These are phyloP conservation scores for Talaromyces sp. DNA, from an alignment of 2,329 filamentous ascomycete species.

Conservation along the genomic window DNA sequence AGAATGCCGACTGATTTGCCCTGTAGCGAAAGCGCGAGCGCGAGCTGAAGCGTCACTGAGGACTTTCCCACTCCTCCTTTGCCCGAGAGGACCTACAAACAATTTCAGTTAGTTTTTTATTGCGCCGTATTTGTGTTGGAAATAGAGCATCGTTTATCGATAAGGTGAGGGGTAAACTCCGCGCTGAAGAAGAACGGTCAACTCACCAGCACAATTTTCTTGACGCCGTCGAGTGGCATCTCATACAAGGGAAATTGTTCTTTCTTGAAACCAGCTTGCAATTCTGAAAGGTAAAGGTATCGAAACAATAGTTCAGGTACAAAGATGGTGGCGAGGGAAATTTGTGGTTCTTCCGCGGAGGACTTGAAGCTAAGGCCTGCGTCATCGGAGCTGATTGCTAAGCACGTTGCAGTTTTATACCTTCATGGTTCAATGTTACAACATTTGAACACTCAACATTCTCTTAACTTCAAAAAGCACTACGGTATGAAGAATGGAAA, in stretches of 20 bases:
- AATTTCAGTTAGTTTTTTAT: slow-evolving; percentile 1
- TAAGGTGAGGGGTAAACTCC: slow-evolving; percentile 17
- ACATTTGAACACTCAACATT: not conserved
- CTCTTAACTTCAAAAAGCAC: not conserved
- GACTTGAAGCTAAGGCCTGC: slow-evolving; percentile 6
- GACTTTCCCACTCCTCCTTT: slow-evolving; percentile 99
- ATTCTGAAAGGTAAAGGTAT: not conserved
- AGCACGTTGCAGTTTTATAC: slow-evolving; percentile 1
- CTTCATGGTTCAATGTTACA: not conserved
- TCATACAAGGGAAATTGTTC: slow-evolving; percentile 3
- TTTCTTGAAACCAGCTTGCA: not conserved
- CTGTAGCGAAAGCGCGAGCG: slow-evolving; percentile 77
- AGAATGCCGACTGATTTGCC: slow-evolving; percentile 90
- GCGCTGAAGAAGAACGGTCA: not conserved
- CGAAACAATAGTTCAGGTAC: not conserved
- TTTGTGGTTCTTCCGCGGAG: slow-evolving; percentile 1
- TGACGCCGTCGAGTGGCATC: slow-evolving; percentile 40
- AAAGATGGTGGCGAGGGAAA: not conserved
- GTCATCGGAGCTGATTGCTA: slow-evolving; percentile 15
- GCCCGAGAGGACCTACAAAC: slow-evolving; percentile 68
- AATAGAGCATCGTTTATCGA: slow-evolving; percentile 14
- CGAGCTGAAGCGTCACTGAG: slow-evolving; percentile 93
- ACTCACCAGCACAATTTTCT: slow-evolving; percentile 40
- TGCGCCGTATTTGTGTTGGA: not conserved
- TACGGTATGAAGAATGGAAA: too few species aligned